These are phyloP conservation scores for Phytophthora hibernalis DNA, from an alignment of 352 stramenopile genomes.

Conservation along the genomic window DNA sequence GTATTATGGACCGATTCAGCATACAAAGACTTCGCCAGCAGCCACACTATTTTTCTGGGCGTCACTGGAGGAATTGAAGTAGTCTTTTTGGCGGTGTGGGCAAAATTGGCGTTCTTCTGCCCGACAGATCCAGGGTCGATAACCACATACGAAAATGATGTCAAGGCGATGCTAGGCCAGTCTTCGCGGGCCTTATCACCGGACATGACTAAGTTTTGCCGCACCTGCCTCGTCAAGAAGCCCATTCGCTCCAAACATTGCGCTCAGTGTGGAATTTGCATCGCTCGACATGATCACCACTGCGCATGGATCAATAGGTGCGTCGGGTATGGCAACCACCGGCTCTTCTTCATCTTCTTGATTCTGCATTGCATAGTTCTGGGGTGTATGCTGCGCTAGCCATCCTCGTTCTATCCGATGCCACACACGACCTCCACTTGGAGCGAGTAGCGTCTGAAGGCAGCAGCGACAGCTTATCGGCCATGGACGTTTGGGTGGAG, in stretches of 20 bases:
- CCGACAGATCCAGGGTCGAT: conserved; percentile 68
- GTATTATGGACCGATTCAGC: conserved; percentile 60
- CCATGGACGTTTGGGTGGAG: conserved; percentile 67
- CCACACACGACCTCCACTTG: conserved; percentile 44
- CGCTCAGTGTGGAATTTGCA: conserved; percentile 73
- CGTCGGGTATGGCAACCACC: conserved; percentile 83
- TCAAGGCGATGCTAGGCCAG: conserved; percentile 59
- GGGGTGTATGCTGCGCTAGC: conserved; percentile 54
- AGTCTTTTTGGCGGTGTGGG: conserved; percentile 61
- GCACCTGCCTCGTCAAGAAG: conserved; percentile 75
- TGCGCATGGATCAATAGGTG: conserved; percentile 90
- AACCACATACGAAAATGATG: conserved; percentile 57
- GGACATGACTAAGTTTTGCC: conserved; percentile 63
- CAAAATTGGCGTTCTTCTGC: conserved; percentile 57
- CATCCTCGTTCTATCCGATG: conserved; percentile 48
- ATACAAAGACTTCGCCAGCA: conserved; percentile 48
- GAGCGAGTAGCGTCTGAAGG: conserved; percentile 31
- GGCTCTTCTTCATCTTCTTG: conserved; percentile 81
- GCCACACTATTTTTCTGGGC: conserved; percentile 46
- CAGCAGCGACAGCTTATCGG: conserved; percentile 39
- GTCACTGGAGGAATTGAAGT: conserved; percentile 51
- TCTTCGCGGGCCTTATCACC: conserved; percentile 49
- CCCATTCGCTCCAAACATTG: conserved; percentile 87
- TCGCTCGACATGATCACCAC: conserved; percentile 89
- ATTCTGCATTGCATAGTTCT: conserved; percentile 67